Base-by-base conservation (phyloP, 2,329 filamentous ascomycete species). In the Fusarium sp. region DNA sequence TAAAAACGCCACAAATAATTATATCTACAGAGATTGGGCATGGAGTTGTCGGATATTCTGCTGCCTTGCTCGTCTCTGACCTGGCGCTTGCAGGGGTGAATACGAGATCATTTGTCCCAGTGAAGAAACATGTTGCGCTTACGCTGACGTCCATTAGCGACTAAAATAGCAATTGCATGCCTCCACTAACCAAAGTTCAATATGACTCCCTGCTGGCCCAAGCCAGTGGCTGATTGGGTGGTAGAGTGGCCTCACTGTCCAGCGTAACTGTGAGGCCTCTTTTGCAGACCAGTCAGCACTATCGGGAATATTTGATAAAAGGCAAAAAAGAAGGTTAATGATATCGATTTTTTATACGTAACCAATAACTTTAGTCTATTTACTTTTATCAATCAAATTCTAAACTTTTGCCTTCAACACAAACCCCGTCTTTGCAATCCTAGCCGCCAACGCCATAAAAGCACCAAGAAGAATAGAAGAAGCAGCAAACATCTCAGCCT, bases 401-500 rank as follows among this genome's bases (percentile, higher is more conserved):
- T 40, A 76, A 20, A 66, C 64, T 37, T 74, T 76, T 2, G 42
- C 62, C 9, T 18, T 63, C 2, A 76, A 9, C 8, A 67, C 60
- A 24, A 71, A 61, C 0, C 73, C 75, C 1, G 67, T 72, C 31
- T 77, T 77, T 8, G 71, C 40, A 29, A 74, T 66, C 29, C 75
- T 72, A 1, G 54, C 66, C 5, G 50, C 73, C 38, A 77, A 14
- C 1, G 75, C 73, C 69, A 78, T 76, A 5, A 74, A 16, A 3
- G 73, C 71, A 4, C 77, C 77, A 0, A 79, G 16, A 0, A 79
- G 35, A 11, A 79, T 71, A 0, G 76, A 77, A 10, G 68, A 69
- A 3, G 59, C 77, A 11, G 72, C 73, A 64, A 79, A 79, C 60
- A 79, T 72, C n/a, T 79, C 75, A 4, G 77, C 73, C 14, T 69